Base-by-base conservation (phyloP, 1,284 basidiomycete genomes). In the Malassezia brasiliensis region DNA sequence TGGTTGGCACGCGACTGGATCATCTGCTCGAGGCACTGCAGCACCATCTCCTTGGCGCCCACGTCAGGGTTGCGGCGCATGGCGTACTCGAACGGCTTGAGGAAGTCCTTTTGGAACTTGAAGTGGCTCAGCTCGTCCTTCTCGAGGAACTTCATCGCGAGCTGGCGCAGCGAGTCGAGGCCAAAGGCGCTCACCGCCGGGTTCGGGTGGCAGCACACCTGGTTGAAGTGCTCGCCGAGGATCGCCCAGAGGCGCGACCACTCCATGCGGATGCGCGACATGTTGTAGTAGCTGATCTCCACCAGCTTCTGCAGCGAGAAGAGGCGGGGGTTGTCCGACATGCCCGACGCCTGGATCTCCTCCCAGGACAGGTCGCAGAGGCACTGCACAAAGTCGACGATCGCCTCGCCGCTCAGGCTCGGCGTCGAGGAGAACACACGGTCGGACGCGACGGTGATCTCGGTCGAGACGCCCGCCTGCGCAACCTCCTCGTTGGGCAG, bases 221-320 rank as follows among this genome's bases (percentile, higher is more conserved):
- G 88, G 75, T 99, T 98, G 77, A 99, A 98, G 77, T 99, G 94
- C 75, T 96, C 91, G 45, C 94, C 94, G 17, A 99, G 79, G 56
- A 98, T 98, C 59, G 87, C 84, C 96, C 96, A 99, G 62, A 99
- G 82, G 76, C 90, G 87, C 3, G 89, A 91, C 94, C 94, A 99
- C 75, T 99, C 94, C 56, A 99, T 79, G 76, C 94, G 88, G 74
- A 99, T 99, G 56, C 94, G 86, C 59, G 81, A 85, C 94, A 99
- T 99, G 78, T 99, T 99, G 79, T 99, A 99, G 77, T 99, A 99
- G 20, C 90, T 94, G 63, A 99, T 99, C 75, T 99, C 94, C 45
- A 99, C 94, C 42, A 99, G 80, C 78, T 98, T 99, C 76, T 98
- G 94, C 61, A 99, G 78, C 76, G 91, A 96, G 80, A 99, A 99